Percentiles rank a stretch among this genome's conserved stretches.
Conservation (phyloP, 2,329 filamentous ascomycete species). For the Clarireedia paspali region DNA sequence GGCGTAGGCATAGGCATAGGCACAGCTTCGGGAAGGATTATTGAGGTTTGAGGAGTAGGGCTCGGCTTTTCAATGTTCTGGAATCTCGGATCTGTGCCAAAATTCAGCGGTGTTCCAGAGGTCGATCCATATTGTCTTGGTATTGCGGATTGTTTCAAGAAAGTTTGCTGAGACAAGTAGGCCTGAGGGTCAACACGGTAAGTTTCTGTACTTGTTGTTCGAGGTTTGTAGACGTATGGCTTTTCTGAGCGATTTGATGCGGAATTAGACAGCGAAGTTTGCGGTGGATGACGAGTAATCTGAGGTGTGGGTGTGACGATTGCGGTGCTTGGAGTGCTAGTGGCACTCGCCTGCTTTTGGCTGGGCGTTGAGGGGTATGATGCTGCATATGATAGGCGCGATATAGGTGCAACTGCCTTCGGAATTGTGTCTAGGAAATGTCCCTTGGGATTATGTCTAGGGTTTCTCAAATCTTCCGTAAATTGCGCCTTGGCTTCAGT, state of each 20-base stretch:
- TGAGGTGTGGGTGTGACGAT: neutral
- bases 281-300: neutral
- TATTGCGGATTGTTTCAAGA: conserved; percentile 24
- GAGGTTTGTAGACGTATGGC: conserved; percentile 48
- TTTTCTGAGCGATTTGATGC: conserved; percentile 33
- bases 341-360: conserved; percentile 19
- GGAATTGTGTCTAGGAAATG: conserved; percentile 67
- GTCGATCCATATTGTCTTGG: conserved; percentile 9
- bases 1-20: neutral
- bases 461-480: conserved; percentile 62
- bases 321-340: conserved; percentile 7
- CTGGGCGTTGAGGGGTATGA: conserved; percentile 24
- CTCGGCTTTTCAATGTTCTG: neutral
- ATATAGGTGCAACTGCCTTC: conserved; percentile 38
- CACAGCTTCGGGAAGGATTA: neutral
- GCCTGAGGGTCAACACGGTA: conserved; percentile 28
- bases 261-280: conserved; percentile 11
- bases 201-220: conserved; percentile 15
- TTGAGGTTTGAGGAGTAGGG: neutral
- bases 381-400: conserved; percentile 30
- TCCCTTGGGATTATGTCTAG: conserved; percentile 58
- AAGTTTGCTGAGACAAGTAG: conserved; percentile 28
- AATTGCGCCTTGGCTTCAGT: conserved; percentile 90
- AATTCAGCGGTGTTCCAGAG: conserved; percentile 18
- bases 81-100: conserved; percentile 28